These are phyloP conservation scores for Alternaria sp. DNA, from an alignment of 2,329 filamentous ascomycete genomes.

Conservation along the genomic window DNA sequence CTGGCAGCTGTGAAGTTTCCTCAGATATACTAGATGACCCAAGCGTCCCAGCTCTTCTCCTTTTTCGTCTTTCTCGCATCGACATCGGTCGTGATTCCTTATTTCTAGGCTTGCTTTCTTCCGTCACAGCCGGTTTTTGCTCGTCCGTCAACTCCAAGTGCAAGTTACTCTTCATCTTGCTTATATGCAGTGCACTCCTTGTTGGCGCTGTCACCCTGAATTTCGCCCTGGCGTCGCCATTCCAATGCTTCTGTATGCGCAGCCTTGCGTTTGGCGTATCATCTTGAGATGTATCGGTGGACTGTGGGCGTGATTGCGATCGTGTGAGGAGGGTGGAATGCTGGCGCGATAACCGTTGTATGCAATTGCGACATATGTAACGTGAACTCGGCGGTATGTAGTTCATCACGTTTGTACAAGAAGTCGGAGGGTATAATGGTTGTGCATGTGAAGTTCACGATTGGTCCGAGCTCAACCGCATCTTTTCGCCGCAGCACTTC, in stretches of 20 bases:
- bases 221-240: conserved; percentile 4
- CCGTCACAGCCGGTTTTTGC: not conserved
- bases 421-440: not conserved
- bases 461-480: conserved; percentile 36
- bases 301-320: conserved; percentile 8
- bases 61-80: conserved; percentile 17
- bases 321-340: conserved; percentile 7
- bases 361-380: conserved; percentile 36
- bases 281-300: conserved; percentile 14
- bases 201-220: conserved; percentile 6
- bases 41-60: conserved; percentile 5
- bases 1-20: not conserved
- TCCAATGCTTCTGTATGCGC: conserved; percentile 21
- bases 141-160: conserved; percentile 1
- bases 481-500: conserved; percentile 44
- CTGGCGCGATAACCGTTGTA: conserved; percentile 17
- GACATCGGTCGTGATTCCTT: conserved; percentile 7
- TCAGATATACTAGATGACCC: not conserved
- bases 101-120: not conserved
- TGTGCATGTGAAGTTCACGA: conserved; percentile 19
- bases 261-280: conserved; percentile 12
- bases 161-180: conserved; percentile 6
- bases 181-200: conserved; percentile 9
- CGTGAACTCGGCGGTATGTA: conserved; percentile 18
- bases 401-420: conserved; percentile 18